Evolutionary conservation across 1,284 basidiomycete species (phyloP), one percentile per base, ranked within the genome.

Genomic region (Fistulina hepatica): DNA sequence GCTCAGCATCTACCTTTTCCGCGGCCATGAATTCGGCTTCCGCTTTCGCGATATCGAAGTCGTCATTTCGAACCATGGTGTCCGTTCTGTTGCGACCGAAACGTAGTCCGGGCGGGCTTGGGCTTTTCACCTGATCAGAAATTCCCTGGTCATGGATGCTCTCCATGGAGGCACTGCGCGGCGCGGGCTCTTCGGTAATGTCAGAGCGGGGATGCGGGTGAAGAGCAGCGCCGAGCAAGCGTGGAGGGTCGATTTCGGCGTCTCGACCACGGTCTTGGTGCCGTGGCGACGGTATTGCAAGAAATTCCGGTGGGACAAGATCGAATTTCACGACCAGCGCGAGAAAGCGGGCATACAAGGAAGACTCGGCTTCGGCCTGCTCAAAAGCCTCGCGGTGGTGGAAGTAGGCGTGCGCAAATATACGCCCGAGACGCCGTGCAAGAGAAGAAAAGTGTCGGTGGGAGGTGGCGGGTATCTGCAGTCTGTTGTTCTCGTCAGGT

Each of bases 371-470:
- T 59, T 94, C 90, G 30, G 85, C 85, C 50, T 85, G 80, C 48
- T 89, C 80, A 51, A 93, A 97, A 0, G 80, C 75, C 52, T 94
- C 92, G 41, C 85, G 80, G 58, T 97, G 90, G 55, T 90, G 86
- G 62, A 83, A 91, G 63, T 89, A 94, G 1, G 92, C 90, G 58
- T 98, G 94, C 0, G 88, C 88, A 55, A 98, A 97, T 50, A 97
- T 92, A 33, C 94, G 77, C 5, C 91, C 91, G 3, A 97, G 74
- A 8, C 94, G 77, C 0, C 91, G 73, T 4, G 88, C 83, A 15
- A 93, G 77, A 11, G 85, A 84, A 27, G 82, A 74, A 57, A 97
- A 93, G 58, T 95, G 88, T 15, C 88, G 75, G 40, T 84, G 69
- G 0, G 89, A 93, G 2, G 82, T 72, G 21, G 65, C 64, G 2